Evolutionary conservation across 257 asterid species (phyloP), one percentile per base, ranked within the genome.

Genomic region (Nicotiana otophora): DNA sequence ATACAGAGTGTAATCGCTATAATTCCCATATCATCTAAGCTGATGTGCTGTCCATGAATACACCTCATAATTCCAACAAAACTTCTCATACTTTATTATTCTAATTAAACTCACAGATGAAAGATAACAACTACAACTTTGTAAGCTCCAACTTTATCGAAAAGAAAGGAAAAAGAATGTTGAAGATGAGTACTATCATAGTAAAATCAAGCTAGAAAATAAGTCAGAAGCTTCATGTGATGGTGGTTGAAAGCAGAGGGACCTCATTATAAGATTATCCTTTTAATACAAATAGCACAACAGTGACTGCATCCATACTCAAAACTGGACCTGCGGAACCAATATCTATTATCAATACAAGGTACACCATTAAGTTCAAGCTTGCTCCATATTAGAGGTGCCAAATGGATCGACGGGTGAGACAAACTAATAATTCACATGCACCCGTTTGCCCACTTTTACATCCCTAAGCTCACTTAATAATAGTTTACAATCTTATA

Each of bases 251-350:
- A 7, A 67, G 51, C 26, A 67, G 75, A 33, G 26, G 53, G 48
- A 42, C 39, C 39, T 74, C 79, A 57, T 6, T 57, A 19, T 19
- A 19, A 19, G 63, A 72, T 7, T 72, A 74, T 74, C 1, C 79
- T 48, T 74, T 48, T 46, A 42, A 48, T 74, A 74, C 79, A 74
- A 74, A 48, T 74, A 4, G 23, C 62, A 26, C 80, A 46, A 48
- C 62, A 48, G 62, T 48, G 26, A 74, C 62, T 48, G 80, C 80
- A 48, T 48, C 62, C 80, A 14, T 23, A 48, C 79, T 74, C 39
- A 74, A 74, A 46, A 74, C 62, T 74, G 42, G 36, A 48, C 62
- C 80, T 74, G 80, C 80, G 14, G 15, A 42, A 72, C 39, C 58
- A 10, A 64, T n/a, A 67, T 17, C 30, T 17, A 17, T 17, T 17